phyloP scores from a whole-genome alignment of 306 rosid species.

The Quercus agrifolia region DNA sequence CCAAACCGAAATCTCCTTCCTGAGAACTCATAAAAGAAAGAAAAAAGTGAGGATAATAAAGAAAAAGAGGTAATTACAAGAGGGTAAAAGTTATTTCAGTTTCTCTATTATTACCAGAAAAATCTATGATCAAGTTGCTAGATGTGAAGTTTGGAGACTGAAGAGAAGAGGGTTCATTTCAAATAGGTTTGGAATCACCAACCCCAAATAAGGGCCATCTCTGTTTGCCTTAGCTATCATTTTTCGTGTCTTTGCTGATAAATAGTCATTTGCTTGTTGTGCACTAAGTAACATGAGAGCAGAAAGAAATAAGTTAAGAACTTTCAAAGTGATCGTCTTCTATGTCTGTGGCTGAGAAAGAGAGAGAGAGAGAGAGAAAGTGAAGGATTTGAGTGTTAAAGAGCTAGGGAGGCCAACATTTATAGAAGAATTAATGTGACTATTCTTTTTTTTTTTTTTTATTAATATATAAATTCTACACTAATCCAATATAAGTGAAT shows the following conservation, averaged over 20 bases:
- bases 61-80: neutral
- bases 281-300: slow-evolving; percentile 16
- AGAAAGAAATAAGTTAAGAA: slow-evolving; percentile 10
- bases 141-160: slow-evolving; percentile 33
- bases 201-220: slow-evolving; percentile 52
- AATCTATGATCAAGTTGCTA: slow-evolving; percentile 18
- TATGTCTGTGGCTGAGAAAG: no score
- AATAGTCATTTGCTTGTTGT: slow-evolving; percentile 26
- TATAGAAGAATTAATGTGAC: no score
- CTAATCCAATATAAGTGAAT: no score
- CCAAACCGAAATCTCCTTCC: slow-evolving; percentile 44
- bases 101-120: slow-evolving; percentile 27
- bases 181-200: slow-evolving; percentile 48
- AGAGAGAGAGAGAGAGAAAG: neutral
- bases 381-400: neutral
- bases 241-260: slow-evolving; percentile 14
- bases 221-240: slow-evolving; percentile 24
- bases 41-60: neutral
- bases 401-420: no score
- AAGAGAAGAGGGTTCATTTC: slow-evolving; percentile 53
- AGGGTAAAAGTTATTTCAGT: neutral
- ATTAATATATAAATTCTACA: no score
- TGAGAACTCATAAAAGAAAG: neutral
- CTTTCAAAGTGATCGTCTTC: slow-evolving; percentile 10
- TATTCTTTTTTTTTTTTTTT: no score